Percentiles rank a stretch among this genome's conserved stretches.
Conservation (phyloP, 1,139 yeast species). For the Saccharomyces hybrid region DNA sequence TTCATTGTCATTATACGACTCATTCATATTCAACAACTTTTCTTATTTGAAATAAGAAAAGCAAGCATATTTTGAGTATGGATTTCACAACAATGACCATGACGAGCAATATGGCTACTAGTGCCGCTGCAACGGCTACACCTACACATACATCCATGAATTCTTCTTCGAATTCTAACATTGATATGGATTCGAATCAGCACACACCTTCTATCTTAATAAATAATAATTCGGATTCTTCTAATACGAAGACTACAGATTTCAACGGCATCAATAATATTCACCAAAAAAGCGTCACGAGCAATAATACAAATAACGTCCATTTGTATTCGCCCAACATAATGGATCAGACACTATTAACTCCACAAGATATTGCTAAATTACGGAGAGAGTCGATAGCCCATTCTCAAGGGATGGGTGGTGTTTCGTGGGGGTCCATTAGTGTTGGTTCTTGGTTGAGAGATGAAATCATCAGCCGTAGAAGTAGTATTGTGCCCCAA, state of each 20-base stretch:
- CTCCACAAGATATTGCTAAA: slow-evolving; percentile 33
- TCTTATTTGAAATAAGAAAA: not conserved
- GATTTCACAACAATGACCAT: slow-evolving; percentile 8
- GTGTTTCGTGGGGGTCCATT: slow-evolving; percentile 95
- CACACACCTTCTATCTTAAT: slow-evolving; percentile 5
- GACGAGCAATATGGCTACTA: slow-evolving; percentile 1
- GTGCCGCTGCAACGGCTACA: not conserved
- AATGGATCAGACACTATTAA: slow-evolving; percentile 2
- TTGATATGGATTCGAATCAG: slow-evolving; percentile 2
- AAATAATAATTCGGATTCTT: slow-evolving; percentile 1
- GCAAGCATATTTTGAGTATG: not conserved
- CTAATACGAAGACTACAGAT: not conserved
- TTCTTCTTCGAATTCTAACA: not conserved
- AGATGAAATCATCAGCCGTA: slow-evolving; percentile 59
- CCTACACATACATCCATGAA: not conserved
- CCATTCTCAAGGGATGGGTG: slow-evolving; percentile 96
- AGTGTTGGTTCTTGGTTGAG: slow-evolving; percentile 93
- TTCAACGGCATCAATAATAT: not conserved
- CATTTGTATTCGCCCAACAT: not conserved
- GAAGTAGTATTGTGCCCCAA: not conserved
- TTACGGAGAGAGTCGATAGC: slow-evolving; percentile 84
- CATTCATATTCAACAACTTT: not conserved
- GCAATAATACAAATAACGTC: slow-evolving; percentile 2
- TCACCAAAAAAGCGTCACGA: not conserved
- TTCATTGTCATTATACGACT: slow-evolving; percentile 1